Evolutionary conservation across 495 filamentous ascomycete species (phyloP), one percentile per base, ranked within the genome.

Genomic region (Podospora bellae-mahoneyi): DNA sequence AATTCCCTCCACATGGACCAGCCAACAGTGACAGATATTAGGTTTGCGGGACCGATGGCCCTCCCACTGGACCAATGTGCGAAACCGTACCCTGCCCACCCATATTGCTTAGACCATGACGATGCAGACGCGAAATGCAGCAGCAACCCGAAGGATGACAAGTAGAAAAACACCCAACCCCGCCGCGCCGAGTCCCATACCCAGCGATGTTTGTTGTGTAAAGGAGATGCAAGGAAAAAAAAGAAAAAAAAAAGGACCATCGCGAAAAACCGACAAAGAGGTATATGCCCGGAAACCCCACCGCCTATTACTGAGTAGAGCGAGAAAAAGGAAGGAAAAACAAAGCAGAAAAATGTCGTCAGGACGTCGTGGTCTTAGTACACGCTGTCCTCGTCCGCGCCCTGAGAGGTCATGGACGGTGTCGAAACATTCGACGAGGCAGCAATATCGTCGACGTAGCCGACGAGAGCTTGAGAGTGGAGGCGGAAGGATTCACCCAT

Each of bases 401-500:
- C 85, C 67, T 87, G 85, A 34, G 85, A 87, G 66, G 84, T 87
- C 85, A 87, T 87, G 62, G 85, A 87, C 58, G 85, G 85, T 53
- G 85, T 87, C 58, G 85, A 86, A 58, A 84, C 84, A 69, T 81
- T 84, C n/a, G 85, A 86, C 54, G 82, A 82, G 62, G 79, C 81
- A 68, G 84, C 83, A 69, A 84, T 76, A 72, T 87, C 92, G 75
- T 97, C 96, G 73, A 96, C 93, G 77, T 97, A 97, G 77, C 95
- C 92, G 58, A 92, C 86, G 23, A 99, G 87, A 63, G 95, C 93
- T 79, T 98, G 93, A 18, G 95, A 91, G 80, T 97, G 94, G 66
- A 97, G 90, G 75, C 95, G 93, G 88, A 98, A 99, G 60, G 95
- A 93, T 78, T 98, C 96, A 76, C 95, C 95, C 91, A 99, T 96